Evolutionary conservation across 495 filamentous ascomycete genomes (phyloP).

Genomic region (Trichoderma asperelloides): DNA sequence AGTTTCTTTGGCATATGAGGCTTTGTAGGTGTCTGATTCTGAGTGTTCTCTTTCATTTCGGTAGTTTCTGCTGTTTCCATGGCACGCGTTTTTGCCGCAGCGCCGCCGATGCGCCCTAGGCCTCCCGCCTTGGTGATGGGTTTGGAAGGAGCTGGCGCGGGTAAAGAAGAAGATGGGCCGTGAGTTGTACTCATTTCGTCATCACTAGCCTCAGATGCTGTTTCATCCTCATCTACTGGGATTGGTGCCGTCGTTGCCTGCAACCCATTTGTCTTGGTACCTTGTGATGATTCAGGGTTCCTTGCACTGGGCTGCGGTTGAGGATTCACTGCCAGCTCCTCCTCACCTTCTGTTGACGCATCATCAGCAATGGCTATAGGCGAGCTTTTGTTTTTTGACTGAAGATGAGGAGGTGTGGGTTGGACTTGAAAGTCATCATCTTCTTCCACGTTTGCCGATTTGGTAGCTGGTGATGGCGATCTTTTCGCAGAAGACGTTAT

Average conservation of each 20-base stretch:
- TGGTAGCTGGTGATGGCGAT: background rate
- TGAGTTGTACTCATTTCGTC: background rate
- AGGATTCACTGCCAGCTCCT: conserved; percentile 15
- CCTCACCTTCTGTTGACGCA: conserved; percentile 17
- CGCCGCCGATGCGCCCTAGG: conserved; percentile 37
- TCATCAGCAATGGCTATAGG: conserved; percentile 18
- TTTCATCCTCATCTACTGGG: conserved; percentile 23
- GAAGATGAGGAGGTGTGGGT: conserved; percentile 31
- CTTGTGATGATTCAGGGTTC: conserved; percentile 11
- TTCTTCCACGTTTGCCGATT: conserved; percentile 23
- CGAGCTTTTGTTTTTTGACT: conserved; percentile 11
- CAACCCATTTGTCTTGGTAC: conserved; percentile 11
- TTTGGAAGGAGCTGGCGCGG: conserved; percentile 16
- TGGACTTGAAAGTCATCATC: conserved; percentile 45
- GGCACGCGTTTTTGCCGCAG: conserved; percentile 6
- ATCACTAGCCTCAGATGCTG: conserved; percentile 30
- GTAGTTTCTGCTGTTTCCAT: conserved; percentile 13
- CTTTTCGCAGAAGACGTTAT: background rate
- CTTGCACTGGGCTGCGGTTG: conserved; percentile 9
- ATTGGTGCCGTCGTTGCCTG: background rate
- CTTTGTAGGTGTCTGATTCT: background rate
- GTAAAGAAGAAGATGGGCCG: conserved; percentile 1
- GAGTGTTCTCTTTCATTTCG: conserved; percentile 7
- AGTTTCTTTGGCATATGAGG: background rate
- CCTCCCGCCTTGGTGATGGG: conserved; percentile 19